Percentiles rank a stretch among this genome's conserved stretches.
phyloP scores from a whole-genome alignment of 2,329 filamentous ascomycete species.

The Dothistroma pini region DNA sequence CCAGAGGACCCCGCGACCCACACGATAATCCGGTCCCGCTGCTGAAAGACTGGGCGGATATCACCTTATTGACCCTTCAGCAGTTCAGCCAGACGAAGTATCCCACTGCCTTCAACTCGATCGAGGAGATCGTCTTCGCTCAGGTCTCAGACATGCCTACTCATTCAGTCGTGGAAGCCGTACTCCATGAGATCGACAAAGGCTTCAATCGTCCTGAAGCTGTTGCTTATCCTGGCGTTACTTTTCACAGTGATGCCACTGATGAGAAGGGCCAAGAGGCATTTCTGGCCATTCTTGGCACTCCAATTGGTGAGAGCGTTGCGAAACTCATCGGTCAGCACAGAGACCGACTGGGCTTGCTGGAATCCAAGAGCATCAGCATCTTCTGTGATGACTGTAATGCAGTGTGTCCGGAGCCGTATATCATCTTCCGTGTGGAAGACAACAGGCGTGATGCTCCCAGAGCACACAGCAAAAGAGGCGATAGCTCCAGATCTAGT shows the following conservation, averaged over 20 bases:
- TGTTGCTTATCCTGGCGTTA: neutral
- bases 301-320: constrained; percentile 12
- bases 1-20: neutral
- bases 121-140: neutral
- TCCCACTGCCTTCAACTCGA: neutral
- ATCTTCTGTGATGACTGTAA: neutral
- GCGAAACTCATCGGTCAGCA: constrained; percentile 17
- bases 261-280: neutral
- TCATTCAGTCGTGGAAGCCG: neutral
- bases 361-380: neutral
- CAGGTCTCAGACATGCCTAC: neutral
- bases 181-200: neutral
- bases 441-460: neutral
- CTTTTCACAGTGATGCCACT: neutral
- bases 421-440: neutral
- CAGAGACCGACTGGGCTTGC: constrained; percentile 10
- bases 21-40: neutral
- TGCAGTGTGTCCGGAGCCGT: neutral
- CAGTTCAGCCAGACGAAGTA: neutral
- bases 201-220: neutral
- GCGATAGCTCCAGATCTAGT: neutral
- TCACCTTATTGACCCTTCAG: neutral
- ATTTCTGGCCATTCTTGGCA: constrained; percentile 13
- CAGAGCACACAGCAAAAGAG: too few species aligned
- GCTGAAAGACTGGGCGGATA: neutral